Percentiles rank a stretch among this genome's conserved stretches.
Evolutionary conservation across 2,329 filamentous ascomycete species (phyloP).

Genomic region (Nigrospora osmanthi): DNA sequence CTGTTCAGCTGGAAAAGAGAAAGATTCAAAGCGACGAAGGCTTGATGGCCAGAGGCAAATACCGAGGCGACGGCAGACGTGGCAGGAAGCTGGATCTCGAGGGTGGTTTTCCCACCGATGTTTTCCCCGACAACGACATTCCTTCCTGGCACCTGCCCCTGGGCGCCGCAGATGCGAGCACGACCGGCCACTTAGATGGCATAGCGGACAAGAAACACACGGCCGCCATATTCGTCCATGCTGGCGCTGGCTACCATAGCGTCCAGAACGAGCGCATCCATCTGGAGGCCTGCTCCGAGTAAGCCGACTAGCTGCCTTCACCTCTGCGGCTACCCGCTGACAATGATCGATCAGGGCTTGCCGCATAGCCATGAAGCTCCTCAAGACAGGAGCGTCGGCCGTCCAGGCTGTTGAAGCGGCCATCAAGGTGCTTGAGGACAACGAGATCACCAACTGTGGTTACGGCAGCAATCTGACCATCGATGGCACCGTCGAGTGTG

Average conservation of each 20-base stretch:
- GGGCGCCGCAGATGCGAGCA: conserved; percentile 6
- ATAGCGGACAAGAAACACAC: conserved; percentile 23
- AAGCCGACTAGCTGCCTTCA: conserved; percentile 30
- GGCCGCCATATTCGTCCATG: conserved; percentile 84
- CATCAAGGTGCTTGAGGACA: conserved; percentile 81
- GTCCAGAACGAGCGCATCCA: conserved; percentile 77
- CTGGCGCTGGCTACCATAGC: conserved; percentile 91
- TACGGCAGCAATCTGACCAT: conserved; percentile 93
- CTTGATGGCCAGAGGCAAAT: too few relatives aligned
- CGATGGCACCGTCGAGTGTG: conserved; percentile 86
- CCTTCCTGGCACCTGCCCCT: not conserved
- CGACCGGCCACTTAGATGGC: conserved; percentile 34
- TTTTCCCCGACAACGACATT: not conserved
- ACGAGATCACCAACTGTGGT: conserved; percentile 92
- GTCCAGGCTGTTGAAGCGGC: conserved; percentile 87
- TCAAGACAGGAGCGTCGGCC: conserved; percentile 71
- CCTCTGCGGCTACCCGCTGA: not conserved
- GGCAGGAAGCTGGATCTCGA: not conserved
- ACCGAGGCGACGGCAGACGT: too few relatives aligned
- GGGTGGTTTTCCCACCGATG: not conserved
- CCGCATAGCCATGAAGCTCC: conserved; percentile 71
- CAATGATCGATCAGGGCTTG: conserved; percentile 55
- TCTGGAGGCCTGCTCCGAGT: conserved; percentile 83
- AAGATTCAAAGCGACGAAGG: not conserved
- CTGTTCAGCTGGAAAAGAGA: not conserved